Evolutionary conservation across 2,329 filamentous ascomycete species (phyloP).

Genomic region (Chalaropsis ovoidea): DNA sequence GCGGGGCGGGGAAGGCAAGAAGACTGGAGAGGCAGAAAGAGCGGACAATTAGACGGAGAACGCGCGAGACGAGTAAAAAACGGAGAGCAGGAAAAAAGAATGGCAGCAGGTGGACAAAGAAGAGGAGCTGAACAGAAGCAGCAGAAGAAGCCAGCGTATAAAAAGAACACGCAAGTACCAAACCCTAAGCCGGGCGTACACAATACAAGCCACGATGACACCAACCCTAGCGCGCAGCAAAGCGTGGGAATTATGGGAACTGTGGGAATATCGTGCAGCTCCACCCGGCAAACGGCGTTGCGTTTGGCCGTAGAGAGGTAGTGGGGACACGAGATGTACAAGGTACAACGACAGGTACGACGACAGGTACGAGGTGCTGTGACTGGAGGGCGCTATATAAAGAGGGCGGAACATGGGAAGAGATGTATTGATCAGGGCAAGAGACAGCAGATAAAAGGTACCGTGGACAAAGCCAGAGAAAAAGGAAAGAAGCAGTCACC

Average conservation of each 20-base stretch:
- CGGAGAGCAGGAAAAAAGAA: background rate
- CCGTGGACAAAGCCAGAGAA: too few species aligned
- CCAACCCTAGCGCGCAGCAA: background rate
- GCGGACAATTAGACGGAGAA: background rate
- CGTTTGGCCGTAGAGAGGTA: background rate
- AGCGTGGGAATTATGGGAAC: background rate
- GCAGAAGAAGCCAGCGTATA: background rate
- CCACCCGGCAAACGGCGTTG: background rate
- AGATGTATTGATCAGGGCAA: background rate
- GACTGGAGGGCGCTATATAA: too few species aligned
- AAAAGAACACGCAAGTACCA: background rate
- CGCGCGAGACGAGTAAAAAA: too few species aligned
- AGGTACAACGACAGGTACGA: background rate
- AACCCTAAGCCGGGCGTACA: background rate
- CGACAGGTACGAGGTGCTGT: too few species aligned
- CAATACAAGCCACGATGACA: background rate
- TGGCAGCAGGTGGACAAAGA: background rate
- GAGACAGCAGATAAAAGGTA: too few species aligned
- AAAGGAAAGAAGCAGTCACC: too few species aligned
- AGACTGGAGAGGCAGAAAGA: background rate
- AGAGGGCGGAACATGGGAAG: background rate
- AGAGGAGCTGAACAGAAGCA: background rate
- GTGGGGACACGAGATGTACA: background rate
- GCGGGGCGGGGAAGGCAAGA: background rate
- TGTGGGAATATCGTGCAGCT: background rate